Conservation (phyloP, 208 protist species). For the Leishmania aethiopica region DNA sequence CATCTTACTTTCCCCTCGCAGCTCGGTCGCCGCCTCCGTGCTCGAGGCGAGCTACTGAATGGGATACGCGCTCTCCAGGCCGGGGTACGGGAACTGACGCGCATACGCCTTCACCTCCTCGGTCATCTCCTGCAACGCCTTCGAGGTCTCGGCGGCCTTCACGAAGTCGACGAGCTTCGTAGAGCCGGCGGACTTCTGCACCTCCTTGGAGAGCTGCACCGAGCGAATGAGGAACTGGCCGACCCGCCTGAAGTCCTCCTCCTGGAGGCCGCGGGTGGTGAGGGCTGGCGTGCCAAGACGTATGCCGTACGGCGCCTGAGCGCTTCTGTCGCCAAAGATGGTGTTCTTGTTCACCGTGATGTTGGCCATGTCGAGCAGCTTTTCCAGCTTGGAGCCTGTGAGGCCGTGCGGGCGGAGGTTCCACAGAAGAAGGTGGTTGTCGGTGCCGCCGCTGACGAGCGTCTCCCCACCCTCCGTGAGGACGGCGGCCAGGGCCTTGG, state of each 20-base stretch:
- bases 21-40: background rate
- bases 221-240: conserved; percentile 91
- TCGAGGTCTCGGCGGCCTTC: conserved; percentile 46
- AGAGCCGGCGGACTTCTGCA: conserved; percentile 67
- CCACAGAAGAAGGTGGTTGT: conserved; percentile 98
- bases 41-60: conserved; percentile 10
- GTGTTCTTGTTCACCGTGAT: conserved; percentile 99
- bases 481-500: conserved; percentile 74
- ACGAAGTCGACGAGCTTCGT: conserved; percentile 85
- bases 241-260: conserved; percentile 92
- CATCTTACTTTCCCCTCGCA: background rate
- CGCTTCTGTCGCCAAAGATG: conserved; percentile 94
- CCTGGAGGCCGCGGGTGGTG: conserved; percentile 94
- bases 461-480: conserved; percentile 89
- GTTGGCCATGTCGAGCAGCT: conserved; percentile 86
- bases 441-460: conserved; percentile 96
- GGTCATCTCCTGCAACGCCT: conserved; percentile 53
- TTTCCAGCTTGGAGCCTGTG: conserved; percentile 97
- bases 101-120: conserved; percentile 86
- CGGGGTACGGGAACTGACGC: conserved; percentile 85
- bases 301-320: conserved; percentile 94
- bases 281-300: conserved; percentile 96
- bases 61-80: conserved; percentile 58
- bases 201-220: conserved; percentile 76
- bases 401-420: conserved; percentile 95